Evolutionary conservation across 768 basidiomycete genomes (phyloP).

Genomic region (Mycena vitilis): DNA sequence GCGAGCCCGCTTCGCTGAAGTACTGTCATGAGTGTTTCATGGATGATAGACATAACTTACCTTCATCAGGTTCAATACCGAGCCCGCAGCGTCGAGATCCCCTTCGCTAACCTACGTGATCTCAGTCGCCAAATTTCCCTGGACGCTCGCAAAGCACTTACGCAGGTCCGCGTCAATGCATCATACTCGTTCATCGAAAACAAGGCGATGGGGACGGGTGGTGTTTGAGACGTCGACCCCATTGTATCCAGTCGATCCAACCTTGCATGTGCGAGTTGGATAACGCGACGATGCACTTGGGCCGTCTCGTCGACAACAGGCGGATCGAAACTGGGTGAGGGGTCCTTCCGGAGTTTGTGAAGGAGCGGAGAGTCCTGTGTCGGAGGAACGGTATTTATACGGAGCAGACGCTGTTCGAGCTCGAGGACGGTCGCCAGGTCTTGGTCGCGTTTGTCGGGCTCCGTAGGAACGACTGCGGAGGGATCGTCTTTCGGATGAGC

Average conservation of each 20-base stretch:
- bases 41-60: constrained; percentile 39
- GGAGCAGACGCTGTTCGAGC: constrained; percentile 48
- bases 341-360: constrained; percentile 16
- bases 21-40: background rate
- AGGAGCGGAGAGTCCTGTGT: constrained; percentile 18
- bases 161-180: constrained; percentile 63
- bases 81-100: constrained; percentile 63
- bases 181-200: constrained; percentile 66
- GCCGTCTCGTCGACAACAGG: constrained; percentile 19
- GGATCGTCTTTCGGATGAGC: constrained; percentile 42
- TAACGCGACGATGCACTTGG: constrained; percentile 48
- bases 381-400: constrained; percentile 17
- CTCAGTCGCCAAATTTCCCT: constrained; percentile 11
- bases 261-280: constrained; percentile 49
- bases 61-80: constrained; percentile 66
- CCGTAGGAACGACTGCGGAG: constrained; percentile 20
- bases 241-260: constrained; percentile 46
- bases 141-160: constrained; percentile 44
- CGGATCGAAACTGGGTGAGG: background rate
- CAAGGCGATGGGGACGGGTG: constrained; percentile 55
- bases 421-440: constrained; percentile 50
- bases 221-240: constrained; percentile 28
- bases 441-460: constrained; percentile 37
- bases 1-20: constrained; percentile 55
- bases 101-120: constrained; percentile 55